phyloP scores from a whole-genome alignment of 2,329 filamentous ascomycete species.

The Neurospora sp. region DNA sequence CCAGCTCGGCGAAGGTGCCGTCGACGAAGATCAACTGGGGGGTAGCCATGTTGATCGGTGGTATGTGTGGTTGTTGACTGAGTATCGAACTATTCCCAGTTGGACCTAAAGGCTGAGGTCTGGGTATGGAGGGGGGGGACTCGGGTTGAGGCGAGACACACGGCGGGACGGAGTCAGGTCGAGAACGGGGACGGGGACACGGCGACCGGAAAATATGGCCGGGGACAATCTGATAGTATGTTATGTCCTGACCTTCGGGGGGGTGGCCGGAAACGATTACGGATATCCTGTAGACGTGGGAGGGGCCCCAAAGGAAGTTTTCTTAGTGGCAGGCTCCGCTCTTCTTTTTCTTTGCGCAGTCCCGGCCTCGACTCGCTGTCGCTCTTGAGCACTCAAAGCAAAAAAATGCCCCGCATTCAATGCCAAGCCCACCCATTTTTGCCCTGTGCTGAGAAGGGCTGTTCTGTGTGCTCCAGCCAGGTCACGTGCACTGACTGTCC shows the following conservation, averaged over 20 bases:
- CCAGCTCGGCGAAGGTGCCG: conserved; percentile 86
- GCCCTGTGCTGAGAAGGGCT: neutral
- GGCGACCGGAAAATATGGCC: neutral
- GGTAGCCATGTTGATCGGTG: conserved; percentile 30
- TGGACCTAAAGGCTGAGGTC: neutral
- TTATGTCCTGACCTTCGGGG: neutral
- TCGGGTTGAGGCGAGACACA: neutral
- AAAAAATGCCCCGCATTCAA: conserved; percentile 15
- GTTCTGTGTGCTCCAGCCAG: conserved; percentile 13
- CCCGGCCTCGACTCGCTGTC: neutral
- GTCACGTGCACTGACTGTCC: conserved; percentile 14
- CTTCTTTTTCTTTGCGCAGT: neutral
- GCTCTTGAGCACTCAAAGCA: neutral
- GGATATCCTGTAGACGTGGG: neutral
- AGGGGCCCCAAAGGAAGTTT: neutral
- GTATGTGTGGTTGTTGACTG: conserved; percentile 1
- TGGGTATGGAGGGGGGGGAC: neutral
- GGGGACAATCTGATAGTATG: neutral
- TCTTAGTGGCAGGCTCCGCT: neutral
- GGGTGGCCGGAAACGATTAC: neutral
- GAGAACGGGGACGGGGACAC: neutral
- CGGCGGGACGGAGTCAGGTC: neutral
- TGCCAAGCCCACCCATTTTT: conserved; percentile 15
- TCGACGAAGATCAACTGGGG: conserved; percentile 68
- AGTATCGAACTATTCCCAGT: neutral